phyloP scores from a whole-genome alignment of 2,329 filamentous ascomycete genomes.

The Trichoderma oligosporum region DNA sequence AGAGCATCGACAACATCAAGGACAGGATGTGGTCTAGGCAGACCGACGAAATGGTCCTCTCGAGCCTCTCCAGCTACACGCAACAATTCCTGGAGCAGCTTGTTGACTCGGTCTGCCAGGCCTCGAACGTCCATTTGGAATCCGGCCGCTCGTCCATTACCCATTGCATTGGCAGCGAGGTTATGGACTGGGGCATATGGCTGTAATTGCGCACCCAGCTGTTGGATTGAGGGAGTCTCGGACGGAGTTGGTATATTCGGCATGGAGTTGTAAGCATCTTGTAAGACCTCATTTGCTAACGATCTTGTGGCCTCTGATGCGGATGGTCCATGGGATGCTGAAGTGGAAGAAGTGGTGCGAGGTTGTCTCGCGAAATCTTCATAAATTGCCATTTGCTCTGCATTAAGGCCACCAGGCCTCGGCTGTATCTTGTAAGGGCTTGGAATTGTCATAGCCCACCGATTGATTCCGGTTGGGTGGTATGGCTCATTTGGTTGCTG shows the following conservation, averaged over 20 bases:
- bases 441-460: constrained; percentile 91
- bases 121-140: constrained; percentile 51
- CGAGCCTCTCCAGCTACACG: constrained; percentile 49
- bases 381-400: constrained; percentile 92
- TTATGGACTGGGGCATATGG: constrained; percentile 54
- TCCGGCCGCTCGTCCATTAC: constrained; percentile 49
- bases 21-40: constrained; percentile 56
- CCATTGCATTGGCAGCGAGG: constrained; percentile 30
- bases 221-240: constrained; percentile 55
- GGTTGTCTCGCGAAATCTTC: constrained; percentile 91
- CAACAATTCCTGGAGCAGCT: constrained; percentile 56
- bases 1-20: constrained; percentile 61
- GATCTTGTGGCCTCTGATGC: constrained; percentile 59
- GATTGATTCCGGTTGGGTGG: constrained; percentile 74
- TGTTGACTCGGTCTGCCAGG: constrained; percentile 54
- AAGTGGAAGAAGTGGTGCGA: constrained; percentile 55
- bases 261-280: constrained; percentile 58
- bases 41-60: constrained; percentile 57
- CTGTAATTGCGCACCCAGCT: constrained; percentile 50
- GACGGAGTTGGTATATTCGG: constrained; percentile 56
- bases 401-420: constrained; percentile 66
- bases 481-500: constrained; percentile 80
- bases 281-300: constrained; percentile 60
- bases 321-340: constrained; percentile 54
- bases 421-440: constrained; percentile 87